phyloP scores from a whole-genome alignment of 805 yeast species.

The Scheffersomyces coipomensis region DNA sequence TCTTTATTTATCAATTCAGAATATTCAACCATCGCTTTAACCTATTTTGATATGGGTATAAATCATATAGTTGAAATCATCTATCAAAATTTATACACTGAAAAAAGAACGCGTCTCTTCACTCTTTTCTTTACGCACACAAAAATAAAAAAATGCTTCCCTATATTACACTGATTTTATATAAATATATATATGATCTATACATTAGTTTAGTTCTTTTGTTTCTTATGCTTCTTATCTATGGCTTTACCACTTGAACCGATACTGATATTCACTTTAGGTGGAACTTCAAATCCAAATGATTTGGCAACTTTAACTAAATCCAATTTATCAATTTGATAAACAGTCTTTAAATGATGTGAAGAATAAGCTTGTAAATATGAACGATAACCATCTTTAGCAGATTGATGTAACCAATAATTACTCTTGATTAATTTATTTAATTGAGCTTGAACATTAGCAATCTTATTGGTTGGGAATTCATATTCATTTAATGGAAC shows the following conservation, averaged over 20 bases:
- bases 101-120: too few relatives aligned
- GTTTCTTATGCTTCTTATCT: conserved; percentile 48
- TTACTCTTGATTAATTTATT: conserved; percentile 88
- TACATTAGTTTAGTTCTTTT: conserved; percentile 20
- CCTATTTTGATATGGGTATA: too few relatives aligned
- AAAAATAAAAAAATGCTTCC: neutral
- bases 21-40: too few relatives aligned
- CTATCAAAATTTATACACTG: too few relatives aligned
- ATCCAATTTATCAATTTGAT: conserved; percentile 93
- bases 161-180: neutral
- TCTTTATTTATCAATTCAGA: too few relatives aligned
- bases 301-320: conserved; percentile 92
- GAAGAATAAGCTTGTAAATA: conserved; percentile 97
- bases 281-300: conserved; percentile 93
- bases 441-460: conserved; percentile 92
- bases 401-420: conserved; percentile 91
- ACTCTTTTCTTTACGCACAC: neutral
- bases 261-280: conserved; percentile 93
- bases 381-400: conserved; percentile 96
- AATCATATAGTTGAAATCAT: too few relatives aligned
- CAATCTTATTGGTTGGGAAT: conserved; percentile 90
- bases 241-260: conserved; percentile 83
- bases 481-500: conserved; percentile 98
- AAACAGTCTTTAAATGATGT: conserved; percentile 93
- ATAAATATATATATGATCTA: neutral